phyloP scores from a whole-genome alignment of 305 asterid genomes.

The Fraxinus floribunda region DNA sequence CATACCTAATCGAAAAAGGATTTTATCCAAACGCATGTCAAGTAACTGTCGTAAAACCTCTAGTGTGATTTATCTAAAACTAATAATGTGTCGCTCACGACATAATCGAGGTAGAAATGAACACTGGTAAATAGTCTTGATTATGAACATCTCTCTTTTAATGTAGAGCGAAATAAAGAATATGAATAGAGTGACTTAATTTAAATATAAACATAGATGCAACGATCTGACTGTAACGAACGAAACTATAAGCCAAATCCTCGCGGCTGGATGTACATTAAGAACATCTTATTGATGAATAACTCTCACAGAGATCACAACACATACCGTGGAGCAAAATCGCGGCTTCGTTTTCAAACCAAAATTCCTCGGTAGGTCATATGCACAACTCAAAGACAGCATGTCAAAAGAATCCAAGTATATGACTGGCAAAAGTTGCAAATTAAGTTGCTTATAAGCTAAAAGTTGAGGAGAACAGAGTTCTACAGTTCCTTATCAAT shows the following conservation, averaged over 20 bases:
- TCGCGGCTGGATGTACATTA: background rate
- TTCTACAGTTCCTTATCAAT: conserved; percentile 13
- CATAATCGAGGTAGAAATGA: background rate
- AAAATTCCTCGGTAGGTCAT: conserved; percentile 7
- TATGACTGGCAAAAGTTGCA: background rate
- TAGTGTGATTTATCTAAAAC: background rate
- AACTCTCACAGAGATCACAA: background rate
- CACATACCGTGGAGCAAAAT: background rate
- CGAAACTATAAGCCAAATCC: background rate
- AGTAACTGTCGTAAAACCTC: too few relatives aligned
- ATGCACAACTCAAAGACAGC: background rate
- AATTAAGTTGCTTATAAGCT: conserved; percentile 9
- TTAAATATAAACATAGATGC: background rate
- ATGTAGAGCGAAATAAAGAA: background rate
- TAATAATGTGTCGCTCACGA: background rate
- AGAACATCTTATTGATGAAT: background rate
- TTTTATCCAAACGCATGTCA: too few relatives aligned
- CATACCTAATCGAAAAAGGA: too few relatives aligned
- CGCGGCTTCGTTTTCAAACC: conserved; percentile 11
- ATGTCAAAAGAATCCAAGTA: background rate
- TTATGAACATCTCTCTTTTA: background rate
- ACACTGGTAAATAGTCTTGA: background rate
- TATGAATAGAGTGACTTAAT: background rate
- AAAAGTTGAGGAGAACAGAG: conserved; percentile 8
- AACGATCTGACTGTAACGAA: background rate